A percentile compares a stretch with the other conserved stretches of the same genome.
Evolutionary conservation across 1,139 yeast species (phyloP).

Genomic region (Blastobotrys raffinosifermentans): DNA sequence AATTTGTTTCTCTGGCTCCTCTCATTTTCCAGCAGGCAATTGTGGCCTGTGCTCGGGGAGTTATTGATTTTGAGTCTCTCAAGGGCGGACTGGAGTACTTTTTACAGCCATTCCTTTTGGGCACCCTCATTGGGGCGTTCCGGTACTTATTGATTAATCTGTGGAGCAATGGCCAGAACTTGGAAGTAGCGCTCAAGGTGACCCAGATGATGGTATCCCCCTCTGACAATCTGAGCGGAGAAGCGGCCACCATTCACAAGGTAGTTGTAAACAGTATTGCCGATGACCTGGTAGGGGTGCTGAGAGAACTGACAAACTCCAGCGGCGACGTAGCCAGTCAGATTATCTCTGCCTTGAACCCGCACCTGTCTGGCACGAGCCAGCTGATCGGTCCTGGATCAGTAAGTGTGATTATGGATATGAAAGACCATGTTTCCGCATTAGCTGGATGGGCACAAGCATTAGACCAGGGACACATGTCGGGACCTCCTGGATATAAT

Average conservation of each 20-base stretch:
- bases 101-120: slow-evolving; percentile 52
- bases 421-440: slow-evolving; percentile 22
- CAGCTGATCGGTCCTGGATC: slow-evolving; percentile 1
- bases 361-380: slow-evolving; percentile 7
- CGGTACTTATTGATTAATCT: slow-evolving; percentile 35
- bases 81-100: slow-evolving; percentile 61
- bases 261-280: slow-evolving; percentile 31
- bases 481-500: slow-evolving; percentile 26
- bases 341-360: slow-evolving; percentile 5
- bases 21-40: slow-evolving; percentile 69
- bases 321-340: slow-evolving; percentile 8
- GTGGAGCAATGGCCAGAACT: slow-evolving; percentile 33
- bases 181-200: slow-evolving; percentile 28
- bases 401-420: slow-evolving; percentile 10
- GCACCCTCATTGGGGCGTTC: slow-evolving; percentile 42
- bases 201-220: slow-evolving; percentile 33
- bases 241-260: slow-evolving; percentile 35
- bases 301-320: slow-evolving; percentile 16
- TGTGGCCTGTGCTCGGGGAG: slow-evolving; percentile 50
- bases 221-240: slow-evolving; percentile 33
- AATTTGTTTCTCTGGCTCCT: slow-evolving; percentile 65
- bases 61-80: slow-evolving; percentile 46
- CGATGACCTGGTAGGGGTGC: slow-evolving; percentile 22
- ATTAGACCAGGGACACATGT: slow-evolving; percentile 18
- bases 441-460: slow-evolving; percentile 25